phyloP scores from a whole-genome alignment of 2,329 filamentous ascomycete genomes.

The Penicillium sp. region DNA sequence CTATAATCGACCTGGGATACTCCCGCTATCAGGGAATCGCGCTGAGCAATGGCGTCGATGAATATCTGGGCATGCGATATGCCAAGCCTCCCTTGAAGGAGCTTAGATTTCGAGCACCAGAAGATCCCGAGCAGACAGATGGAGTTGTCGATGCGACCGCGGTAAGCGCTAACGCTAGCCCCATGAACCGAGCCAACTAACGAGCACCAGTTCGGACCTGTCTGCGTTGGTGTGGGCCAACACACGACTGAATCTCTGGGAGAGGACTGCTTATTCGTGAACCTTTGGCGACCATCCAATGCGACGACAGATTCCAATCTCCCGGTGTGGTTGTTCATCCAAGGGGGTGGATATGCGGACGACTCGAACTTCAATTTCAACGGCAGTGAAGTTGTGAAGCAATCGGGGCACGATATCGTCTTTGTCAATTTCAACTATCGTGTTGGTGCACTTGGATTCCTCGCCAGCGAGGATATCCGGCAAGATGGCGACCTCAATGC shows the following conservation, averaged over 20 bases:
- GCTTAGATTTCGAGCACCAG: constrained; percentile 64
- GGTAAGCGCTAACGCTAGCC: not conserved
- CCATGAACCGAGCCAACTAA: constrained; percentile 3
- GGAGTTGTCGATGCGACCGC: constrained; percentile 52
- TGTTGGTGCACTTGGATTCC: constrained; percentile 63
- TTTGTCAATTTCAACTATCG: constrained; percentile 73
- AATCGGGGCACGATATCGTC: constrained; percentile 60
- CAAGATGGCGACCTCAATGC: constrained; percentile 61
- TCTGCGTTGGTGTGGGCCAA: constrained; percentile 68
- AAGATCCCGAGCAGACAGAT: constrained; percentile 51
- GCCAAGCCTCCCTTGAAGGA: constrained; percentile 65
- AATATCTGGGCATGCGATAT: constrained; percentile 73
- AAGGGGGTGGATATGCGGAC: constrained; percentile 61
- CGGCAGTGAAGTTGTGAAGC: constrained; percentile 58
- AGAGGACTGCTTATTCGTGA: constrained; percentile 38
- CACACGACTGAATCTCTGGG: constrained; percentile 57
- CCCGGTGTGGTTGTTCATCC: constrained; percentile 62
- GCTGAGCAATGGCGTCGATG: constrained; percentile 58
- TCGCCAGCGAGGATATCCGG: constrained; percentile 59
- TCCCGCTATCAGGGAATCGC: constrained; percentile 61
- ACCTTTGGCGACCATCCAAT: constrained; percentile 34
- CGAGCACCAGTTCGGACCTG: constrained; percentile 27
- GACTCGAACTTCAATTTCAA: constrained; percentile 57
- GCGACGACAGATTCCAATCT: constrained; percentile 48
- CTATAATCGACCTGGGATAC: constrained; percentile 62